Conservation (phyloP, 305 asterid species). For the Petunia hybrid region DNA sequence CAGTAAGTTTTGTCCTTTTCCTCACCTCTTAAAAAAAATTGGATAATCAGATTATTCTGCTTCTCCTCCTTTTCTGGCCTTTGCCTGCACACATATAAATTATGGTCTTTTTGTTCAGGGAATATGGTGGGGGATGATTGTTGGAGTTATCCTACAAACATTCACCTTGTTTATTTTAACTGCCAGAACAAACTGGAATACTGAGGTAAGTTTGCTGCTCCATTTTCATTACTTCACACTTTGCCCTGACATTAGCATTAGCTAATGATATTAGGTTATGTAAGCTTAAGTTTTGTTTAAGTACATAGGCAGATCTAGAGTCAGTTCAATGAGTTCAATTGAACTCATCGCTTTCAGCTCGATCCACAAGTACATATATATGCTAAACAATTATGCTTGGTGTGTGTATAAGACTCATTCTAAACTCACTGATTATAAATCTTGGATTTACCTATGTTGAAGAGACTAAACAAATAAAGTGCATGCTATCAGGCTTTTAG, state of each 20-base stretch:
- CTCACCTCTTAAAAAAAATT: not conserved
- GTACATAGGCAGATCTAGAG: not conserved
- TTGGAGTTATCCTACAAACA: constrained; percentile 43
- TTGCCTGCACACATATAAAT: not conserved
- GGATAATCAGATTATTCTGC: not conserved
- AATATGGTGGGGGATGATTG: constrained; percentile 50
- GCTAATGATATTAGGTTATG: not conserved
- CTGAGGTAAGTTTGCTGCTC: constrained; percentile 35
- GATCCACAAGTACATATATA: not conserved
- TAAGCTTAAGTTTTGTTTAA: not conserved
- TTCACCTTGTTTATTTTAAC: constrained; percentile 34
- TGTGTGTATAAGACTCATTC: not conserved
- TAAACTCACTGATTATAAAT: not conserved
- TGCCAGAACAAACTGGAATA: constrained; percentile 42
- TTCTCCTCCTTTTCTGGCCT: not conserved
- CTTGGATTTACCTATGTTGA: not conserved
- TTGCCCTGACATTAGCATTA: not conserved
- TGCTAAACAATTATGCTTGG: not conserved
- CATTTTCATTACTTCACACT: not conserved
- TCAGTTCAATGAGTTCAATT: not conserved
- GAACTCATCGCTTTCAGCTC: not conserved
- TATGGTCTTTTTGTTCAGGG: constrained; percentile 31
- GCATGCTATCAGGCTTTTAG: not conserved
- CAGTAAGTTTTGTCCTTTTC: constrained; percentile 26
- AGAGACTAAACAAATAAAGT: too few species aligned